These are phyloP conservation scores for Russula vinacea DNA, from an alignment of 768 basidiomycete genomes.

Conservation along the genomic window DNA sequence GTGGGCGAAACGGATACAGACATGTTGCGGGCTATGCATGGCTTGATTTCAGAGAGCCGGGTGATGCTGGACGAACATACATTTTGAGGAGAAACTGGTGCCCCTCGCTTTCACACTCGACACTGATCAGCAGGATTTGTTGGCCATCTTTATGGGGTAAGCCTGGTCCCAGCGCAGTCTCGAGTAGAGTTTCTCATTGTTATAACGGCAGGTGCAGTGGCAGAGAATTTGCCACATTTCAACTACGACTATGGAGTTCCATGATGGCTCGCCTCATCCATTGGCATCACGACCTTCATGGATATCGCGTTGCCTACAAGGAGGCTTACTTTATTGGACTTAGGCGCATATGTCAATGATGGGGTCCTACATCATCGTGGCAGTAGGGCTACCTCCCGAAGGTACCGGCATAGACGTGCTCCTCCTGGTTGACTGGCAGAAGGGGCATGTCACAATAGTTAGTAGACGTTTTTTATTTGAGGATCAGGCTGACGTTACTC, in stretches of 20 bases:
- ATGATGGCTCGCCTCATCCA: constrained; percentile 4
- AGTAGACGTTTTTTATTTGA: not conserved
- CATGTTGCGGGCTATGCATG: not conserved
- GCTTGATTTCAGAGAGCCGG: constrained; percentile 6
- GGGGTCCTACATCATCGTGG: constrained; percentile 3
- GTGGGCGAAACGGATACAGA: not conserved
- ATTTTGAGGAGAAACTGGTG: not conserved
- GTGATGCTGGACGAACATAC: constrained; percentile 1
- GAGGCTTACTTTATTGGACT: constrained; percentile 4
- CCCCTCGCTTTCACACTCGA: not conserved
- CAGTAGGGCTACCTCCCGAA: constrained; percentile 1
- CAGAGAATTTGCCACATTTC: constrained; percentile 12
- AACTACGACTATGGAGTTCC: constrained; percentile 10
- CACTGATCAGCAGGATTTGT: not conserved
- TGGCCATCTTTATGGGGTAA: constrained; percentile 10
- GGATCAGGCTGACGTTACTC: not conserved
- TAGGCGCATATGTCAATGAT: not conserved
- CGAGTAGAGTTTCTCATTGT: not conserved
- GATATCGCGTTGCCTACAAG: constrained; percentile 7
- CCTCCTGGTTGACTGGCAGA: constrained; percentile 12
- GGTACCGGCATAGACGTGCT: not conserved
- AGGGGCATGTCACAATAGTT: not conserved
- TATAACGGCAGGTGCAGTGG: not conserved
- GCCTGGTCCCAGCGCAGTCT: not conserved
- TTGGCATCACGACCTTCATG: not conserved